Evolutionary conservation across 1,139 yeast species (phyloP), one percentile per base, ranked within the genome.

Genomic region (Yamadazyma taylorii): DNA sequence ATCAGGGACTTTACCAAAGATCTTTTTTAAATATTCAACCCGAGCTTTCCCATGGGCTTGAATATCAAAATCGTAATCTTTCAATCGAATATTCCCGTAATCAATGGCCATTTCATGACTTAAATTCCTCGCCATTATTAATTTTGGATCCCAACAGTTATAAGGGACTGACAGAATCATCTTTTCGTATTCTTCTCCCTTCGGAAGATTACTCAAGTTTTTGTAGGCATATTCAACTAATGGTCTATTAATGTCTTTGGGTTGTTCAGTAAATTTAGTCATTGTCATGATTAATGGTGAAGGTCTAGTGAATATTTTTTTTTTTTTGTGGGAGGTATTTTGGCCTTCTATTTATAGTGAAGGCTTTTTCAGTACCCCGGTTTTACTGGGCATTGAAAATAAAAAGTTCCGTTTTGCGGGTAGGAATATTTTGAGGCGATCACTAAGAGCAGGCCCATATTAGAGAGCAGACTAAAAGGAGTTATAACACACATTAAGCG

Each of bases 1-100:
- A 7, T 61, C 55, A 24, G 68, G 72, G 24, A 71, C 53, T 33
- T 60, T 59, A 9, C 83, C 82, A 45, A 78, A 69, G 24, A 77
- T 59, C 31, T 54, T 57, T n/a, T 45, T 41, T 26, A 77, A 48
- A 48, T 62, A 60, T 8, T 57, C 58, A 23, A 43, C 36, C 36
- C 79, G 61, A 7, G 77, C 76, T 11, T 56, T 56, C 12, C 39
- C 48, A 39, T 56, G 58, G 16, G 43, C 47, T 10, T 39, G 35
- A 5, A 51, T 26, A 34, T 48, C 51, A 41, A 32, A 47, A 34
- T 50, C 56, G 43, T 52, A 66, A 47, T 75, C 73, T 37, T 60
- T 64, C 40, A 69, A 42, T 33, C 74, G 58, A 32, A 75, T 61
- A 23, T 50, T 48, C 2, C 56, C 66, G 42, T 70, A 75, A 45